Evolutionary conservation across 2,329 filamentous ascomycete genomes (phyloP), one percentile per base, ranked within the genome.

Genomic region (Aspergillus pseudotamarii): DNA sequence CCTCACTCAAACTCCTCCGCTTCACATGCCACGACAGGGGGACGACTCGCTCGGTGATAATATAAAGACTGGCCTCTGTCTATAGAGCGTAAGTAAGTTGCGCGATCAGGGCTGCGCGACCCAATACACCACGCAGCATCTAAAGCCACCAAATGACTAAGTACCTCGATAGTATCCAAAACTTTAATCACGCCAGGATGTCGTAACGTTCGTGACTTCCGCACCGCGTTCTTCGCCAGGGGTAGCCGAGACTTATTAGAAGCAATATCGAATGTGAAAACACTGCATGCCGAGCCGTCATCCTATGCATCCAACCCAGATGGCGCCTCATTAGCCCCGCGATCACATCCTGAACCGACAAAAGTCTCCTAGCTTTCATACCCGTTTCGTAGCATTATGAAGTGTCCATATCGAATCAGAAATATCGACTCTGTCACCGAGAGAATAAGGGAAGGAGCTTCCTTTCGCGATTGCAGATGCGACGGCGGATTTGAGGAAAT

Each of bases 401-500:
- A 99, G 82, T n/a, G 91, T 92, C 94, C 95, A 99, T 72, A 98
- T 94, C 30, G 94, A 97, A 74, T 95, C 89, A 76, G 96, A 92
- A 59, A 95, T 85, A 76, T 98, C 94, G 64, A 98, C 91, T 76
- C 91, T 88, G 79, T 99, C 95, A 72, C 94, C 94, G 75, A 98
- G 95, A 55, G 87, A 90, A 77, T 97, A 98, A 5, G 93, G 93
- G 75, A 97, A 96, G 6, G 94, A 90, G 59, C 94, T 93, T 2
- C 94, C 94, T 78, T 97, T 95, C 53, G 95, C 92, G 73, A 99
- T 98, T 71, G 94, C 94, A 65, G 95, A 98, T 53, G 94, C 94
- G 76, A 98, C 93, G 58, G 95, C 95, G 65, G 94, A 98, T 81
- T 98, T 98, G 75, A 99, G 87, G 75, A 98, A 98, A 78, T 99